Evolutionary conservation across 768 basidiomycete species (phyloP), one percentile per base, ranked within the genome.

Genomic region (Rhizopogon vinicolor): DNA sequence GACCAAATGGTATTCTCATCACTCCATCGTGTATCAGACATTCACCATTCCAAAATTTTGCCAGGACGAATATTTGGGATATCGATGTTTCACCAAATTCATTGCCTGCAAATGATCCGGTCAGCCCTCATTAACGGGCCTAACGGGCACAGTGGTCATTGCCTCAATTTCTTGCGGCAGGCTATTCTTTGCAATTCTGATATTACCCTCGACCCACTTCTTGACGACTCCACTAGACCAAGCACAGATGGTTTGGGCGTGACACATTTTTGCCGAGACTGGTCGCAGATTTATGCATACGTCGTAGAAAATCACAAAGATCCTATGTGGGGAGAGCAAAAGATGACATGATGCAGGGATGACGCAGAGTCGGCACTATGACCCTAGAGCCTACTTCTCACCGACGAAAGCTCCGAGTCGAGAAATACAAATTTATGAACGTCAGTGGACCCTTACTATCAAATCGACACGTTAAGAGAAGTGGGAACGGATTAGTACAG

Each of bases 81-180:
- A 7, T 49, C 66, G 10, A 66, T 70, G 64, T 68, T 64, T 55
- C 69, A 71, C 58, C 52, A 69, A 51, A 53, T 68, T 14, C 67
- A 70, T 45, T 72, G 71, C 55, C 51, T 71, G 6, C 62, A 62
- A 41, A 52, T 44, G 22, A 50, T 68, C 28, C 56, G 52, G 14
- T 9, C 28, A 40, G 57, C 50, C n/a, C 28, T 60, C 8, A 19
- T 43, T 1, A 18, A 41, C 8, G 10, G 40, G 12, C 35, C 28
- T 7, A 54, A 41, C n/a, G 58, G 41, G 2, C 63, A 62, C 28
- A 49, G 54, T n/a, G 46, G 53, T 3, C 78, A 78, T 58, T 79
- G 77, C 58, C 67, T 75, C 31, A 75, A 75, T 51, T 78, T 78
- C 58, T 63, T 80, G 31, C 65, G 77, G 14, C 72, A 78, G 54